Evolutionary conservation across 2,329 filamentous ascomycete genomes (phyloP), one percentile per base, ranked within the genome.

Genomic region (Macrophomina tecta): DNA sequence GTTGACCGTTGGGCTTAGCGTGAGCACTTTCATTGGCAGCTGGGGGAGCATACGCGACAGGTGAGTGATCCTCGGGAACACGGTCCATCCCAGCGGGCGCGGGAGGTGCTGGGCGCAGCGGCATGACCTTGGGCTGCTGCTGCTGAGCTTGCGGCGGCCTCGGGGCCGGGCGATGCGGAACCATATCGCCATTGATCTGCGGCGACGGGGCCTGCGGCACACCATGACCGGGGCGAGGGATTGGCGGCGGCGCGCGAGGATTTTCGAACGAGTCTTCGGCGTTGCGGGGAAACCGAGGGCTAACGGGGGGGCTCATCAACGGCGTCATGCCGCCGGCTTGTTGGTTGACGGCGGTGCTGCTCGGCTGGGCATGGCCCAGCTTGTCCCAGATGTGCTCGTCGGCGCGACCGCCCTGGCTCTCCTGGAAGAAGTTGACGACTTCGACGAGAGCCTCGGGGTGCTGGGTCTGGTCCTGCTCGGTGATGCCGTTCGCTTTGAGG

Each of bases 371-470:
- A 81, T 97, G 90, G 74, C 96, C 93, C 78, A 99, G 97, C 79
- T 99, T 99, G 79, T 98, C 94, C 84, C 95, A 92, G 67, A 95
- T 90, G 73, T 92, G 91, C 75, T 97, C 92, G 76, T 97, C 93
- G 69, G 89, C 88, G 68, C 88, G 89, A 72, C 85, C 87, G 72
- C 94, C 92, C 32, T 92, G 91, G 70, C 93, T 97, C 81, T 97
- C 94, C 79, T 97, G 96, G 84, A 97, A 98, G 78, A 98, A 98
- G 68, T 91, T 92, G 80, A 99, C 90, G 73, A 99, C 95, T 78
- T 98, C 92, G 76, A 96, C 90, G 81, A 97, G 93, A 68, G 94
- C 94, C 79, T 98, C 93, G 2, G 95, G 95, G 75, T 98, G 93
- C 79, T 97, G 91, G 78, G 94, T 92, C 79, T 96, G 91, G 78